phyloP scores from a whole-genome alignment of 2,329 filamentous ascomycete species.

The Botryosphaeria dothidea region DNA sequence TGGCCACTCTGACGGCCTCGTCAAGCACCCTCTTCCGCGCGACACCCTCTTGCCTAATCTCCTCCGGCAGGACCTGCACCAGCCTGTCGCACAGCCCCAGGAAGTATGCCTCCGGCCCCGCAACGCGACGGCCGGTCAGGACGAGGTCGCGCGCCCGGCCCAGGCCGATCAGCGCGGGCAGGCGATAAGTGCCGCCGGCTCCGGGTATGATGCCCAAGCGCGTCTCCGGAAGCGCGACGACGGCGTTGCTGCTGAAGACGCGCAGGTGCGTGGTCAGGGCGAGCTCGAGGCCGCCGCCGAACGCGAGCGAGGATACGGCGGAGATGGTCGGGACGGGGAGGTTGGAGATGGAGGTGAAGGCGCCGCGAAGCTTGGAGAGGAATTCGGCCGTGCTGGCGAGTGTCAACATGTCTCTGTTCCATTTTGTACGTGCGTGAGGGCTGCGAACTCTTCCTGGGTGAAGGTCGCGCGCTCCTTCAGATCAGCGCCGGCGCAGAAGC shows the following conservation, averaged over 20 bases:
- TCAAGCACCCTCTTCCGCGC: slow-evolving; percentile 70
- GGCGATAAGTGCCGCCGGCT: slow-evolving; percentile 86
- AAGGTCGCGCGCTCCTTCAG: slow-evolving; percentile 84
- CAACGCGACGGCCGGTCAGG: slow-evolving; percentile 83
- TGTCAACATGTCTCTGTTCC: background rate
- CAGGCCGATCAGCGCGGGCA: slow-evolving; percentile 78
- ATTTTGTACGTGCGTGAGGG: background rate
- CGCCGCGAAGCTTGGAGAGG: slow-evolving; percentile 72
- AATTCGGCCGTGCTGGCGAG: slow-evolving; percentile 71
- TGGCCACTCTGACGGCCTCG: slow-evolving; percentile 75
- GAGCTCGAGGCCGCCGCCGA: slow-evolving; percentile 92
- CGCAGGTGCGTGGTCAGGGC: slow-evolving; percentile 88
- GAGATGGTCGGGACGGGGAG: slow-evolving; percentile 90
- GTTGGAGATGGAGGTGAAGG: slow-evolving; percentile 70
- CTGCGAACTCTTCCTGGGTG: slow-evolving; percentile 72
- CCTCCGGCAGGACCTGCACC: slow-evolving; percentile 71
- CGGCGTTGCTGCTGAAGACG: slow-evolving; percentile 76
- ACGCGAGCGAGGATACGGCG: slow-evolving; percentile 79
- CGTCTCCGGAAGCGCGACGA: slow-evolving; percentile 86
- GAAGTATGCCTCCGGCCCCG: slow-evolving; percentile 84
- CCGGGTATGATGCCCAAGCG: slow-evolving; percentile 92
- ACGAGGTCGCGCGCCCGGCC: slow-evolving; percentile 85
- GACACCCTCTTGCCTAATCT: slow-evolving; percentile 48
- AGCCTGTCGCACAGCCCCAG: slow-evolving; percentile 87
- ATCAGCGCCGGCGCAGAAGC: slow-evolving; percentile 94